These are phyloP conservation scores for Nicotiana attenuata DNA, from an alignment of 257 asterid genomes.

Conservation along the genomic window DNA sequence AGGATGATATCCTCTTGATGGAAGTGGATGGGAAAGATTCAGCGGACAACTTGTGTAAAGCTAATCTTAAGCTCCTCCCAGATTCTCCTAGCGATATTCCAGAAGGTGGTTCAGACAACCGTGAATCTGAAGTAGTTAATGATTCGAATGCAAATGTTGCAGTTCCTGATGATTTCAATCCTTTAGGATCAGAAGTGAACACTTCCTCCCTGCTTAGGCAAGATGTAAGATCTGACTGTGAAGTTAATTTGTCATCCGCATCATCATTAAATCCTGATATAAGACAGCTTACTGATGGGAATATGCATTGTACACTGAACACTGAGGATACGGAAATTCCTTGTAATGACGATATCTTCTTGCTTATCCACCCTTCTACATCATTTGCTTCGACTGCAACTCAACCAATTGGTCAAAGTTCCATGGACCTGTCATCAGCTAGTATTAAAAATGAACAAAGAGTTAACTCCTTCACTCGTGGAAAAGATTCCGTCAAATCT, in stretches of 20 bases:
- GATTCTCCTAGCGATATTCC: conserved; percentile 35
- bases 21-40: conserved; percentile 49
- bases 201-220: conserved; percentile 21
- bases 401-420: conserved; percentile 31
- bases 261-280: conserved; percentile 34
- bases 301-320: conserved; percentile 58
- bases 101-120: conserved; percentile 28
- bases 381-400: conserved; percentile 51
- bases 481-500: conserved; percentile 38
- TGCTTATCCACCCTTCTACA: conserved; percentile 84
- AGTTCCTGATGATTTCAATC: conserved; percentile 27
- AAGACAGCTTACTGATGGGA: conserved; percentile 42
- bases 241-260: conserved; percentile 34
- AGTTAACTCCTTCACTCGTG: conserved; percentile 26
- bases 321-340: conserved; percentile 93
- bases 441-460: conserved; percentile 38
- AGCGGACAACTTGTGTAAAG: conserved; percentile 29
- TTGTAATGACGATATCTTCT: conserved; percentile 96
- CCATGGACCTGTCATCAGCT: conserved; percentile 31
- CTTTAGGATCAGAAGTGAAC: conserved; percentile 27
- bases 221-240: conserved; percentile 30
- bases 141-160: conserved; percentile 28
- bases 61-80: conserved; percentile 23
- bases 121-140: conserved; percentile 25
- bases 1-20: conserved; percentile 50